Conservation (phyloP, 352 stramenopile genomes). For the Poterioochromonas sp. region DNA sequence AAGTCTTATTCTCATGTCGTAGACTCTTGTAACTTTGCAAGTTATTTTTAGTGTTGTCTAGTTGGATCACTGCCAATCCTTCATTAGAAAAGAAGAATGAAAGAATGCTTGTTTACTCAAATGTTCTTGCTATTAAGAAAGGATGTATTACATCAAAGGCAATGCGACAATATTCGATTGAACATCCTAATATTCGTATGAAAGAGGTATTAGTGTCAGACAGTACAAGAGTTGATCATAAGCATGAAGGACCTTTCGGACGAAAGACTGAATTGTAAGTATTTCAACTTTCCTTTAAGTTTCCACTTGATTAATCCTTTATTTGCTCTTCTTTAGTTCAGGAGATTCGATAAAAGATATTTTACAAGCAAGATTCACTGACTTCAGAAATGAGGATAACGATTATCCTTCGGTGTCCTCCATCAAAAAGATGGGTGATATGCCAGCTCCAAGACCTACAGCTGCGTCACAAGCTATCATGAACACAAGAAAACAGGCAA, state of each 20-base stretch:
- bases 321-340: neutral
- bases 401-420: neutral
- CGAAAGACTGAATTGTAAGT: constrained; percentile 14
- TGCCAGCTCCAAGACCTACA: neutral
- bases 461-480: constrained; percentile 3
- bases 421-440: neutral
- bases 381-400: constrained; percentile 12
- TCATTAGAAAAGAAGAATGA: neutral
- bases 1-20: neutral
- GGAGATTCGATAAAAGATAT: constrained; percentile 10
- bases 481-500: neutral
- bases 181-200: constrained; percentile 15
- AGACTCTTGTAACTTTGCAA: neutral
- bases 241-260: constrained; percentile 21
- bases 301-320: too few species aligned
- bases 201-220: neutral
- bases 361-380: constrained; percentile 20
- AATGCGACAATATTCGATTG: constrained; percentile 7
- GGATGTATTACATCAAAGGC: constrained; percentile 5
- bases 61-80: constrained; percentile 19
- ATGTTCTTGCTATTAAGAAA: constrained; percentile 19
- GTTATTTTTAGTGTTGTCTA: constrained; percentile 15
- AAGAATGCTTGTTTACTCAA: neutral
- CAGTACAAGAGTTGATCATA: neutral
- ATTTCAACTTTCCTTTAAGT: neutral